Base-by-base conservation (phyloP, 1,139 yeast genomes). In the Blastobotrys capitulatus region DNA sequence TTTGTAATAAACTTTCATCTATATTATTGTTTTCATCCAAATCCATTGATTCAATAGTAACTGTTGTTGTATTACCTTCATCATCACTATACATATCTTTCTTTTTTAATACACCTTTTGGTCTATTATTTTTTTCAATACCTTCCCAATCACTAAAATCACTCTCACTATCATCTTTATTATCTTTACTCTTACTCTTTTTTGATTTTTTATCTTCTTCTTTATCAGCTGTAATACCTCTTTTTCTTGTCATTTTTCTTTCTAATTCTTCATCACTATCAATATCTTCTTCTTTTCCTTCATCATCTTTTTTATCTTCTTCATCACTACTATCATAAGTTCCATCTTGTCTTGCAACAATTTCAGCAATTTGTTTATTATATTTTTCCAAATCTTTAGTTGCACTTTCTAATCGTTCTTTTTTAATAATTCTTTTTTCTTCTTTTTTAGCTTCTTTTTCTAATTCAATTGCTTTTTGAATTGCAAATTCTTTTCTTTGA, bases 401-500 rank as follows among this genome's bases (percentile, higher is more conserved):
- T 56, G 88, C 48, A 12, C 32, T 67, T 55, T 81, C 81, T 54
- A 75, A 73, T 61, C 82, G 79, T 54, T 87, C 76, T 61, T 86
- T 95, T 22, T 38, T 84, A 85, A 57, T 90, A 74, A 31, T 81
- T 63, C 57, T 77, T 72, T 59, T 81, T 79, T 54, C 96, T 56
- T 84, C 94, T n/a, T 88, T 73, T 60, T 79, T 78, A 2, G 80
- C 81, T 55, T 81, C 71, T 56, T 90, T 75, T 6, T 83, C 95
- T 61, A 83, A 86, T 63, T 89, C 96, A 58, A 83, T 80, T 47
- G 77, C 78, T 59, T 75, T 80, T 53, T 79, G 86, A 57, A 79
- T 81, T 0, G 97, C 97, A 58, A 83, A 83, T 69, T 88, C 90
- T 68, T 86, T 86, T 65, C 97, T 77, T 62, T 86, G 86, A 19